Evolutionary conservation across 352 stramenopile genomes (phyloP).

Genomic region (Salisapilia sapeloensis): DNA sequence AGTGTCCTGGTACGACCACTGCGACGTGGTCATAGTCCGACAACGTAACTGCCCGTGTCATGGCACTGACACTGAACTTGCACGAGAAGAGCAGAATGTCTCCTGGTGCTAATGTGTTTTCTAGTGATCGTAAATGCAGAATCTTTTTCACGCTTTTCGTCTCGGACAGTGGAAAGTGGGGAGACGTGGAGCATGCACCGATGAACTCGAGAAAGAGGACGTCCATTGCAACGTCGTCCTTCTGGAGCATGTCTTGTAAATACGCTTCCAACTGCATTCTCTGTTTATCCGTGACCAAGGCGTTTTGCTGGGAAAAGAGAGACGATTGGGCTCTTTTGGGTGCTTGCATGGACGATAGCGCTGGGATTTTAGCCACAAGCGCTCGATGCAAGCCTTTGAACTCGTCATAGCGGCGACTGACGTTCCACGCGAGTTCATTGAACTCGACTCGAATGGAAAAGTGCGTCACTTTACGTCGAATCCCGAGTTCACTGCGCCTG

Average conservation of each 20-base stretch:
- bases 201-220: conserved; percentile 64
- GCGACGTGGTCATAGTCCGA: conserved; percentile 69
- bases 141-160: conserved; percentile 38
- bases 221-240: conserved; percentile 27
- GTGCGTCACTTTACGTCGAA: too few species aligned
- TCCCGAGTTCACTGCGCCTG: too few species aligned
- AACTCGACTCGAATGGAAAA: too few species aligned
- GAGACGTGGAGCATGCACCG: conserved; percentile 46
- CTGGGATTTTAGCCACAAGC: too few species aligned
- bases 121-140: conserved; percentile 55
- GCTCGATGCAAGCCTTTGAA: too few species aligned
- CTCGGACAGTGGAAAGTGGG: conserved; percentile 42
- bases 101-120: conserved; percentile 44
- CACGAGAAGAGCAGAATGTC: conserved; percentile 76
- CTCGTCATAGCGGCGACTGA: too few species aligned
- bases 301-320: too few species aligned
- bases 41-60: conserved; percentile 52
- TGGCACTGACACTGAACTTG: conserved; percentile 51
- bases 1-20: conserved; percentile 55
- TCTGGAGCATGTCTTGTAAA: conserved; percentile 22
- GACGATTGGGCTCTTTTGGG: too few species aligned
- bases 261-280: conserved; percentile 56
- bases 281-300: too few species aligned
- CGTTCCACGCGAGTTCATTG: too few species aligned
- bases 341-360: too few species aligned